phyloP scores from a whole-genome alignment of 768 basidiomycete species.

The Termitomyces sp. region DNA sequence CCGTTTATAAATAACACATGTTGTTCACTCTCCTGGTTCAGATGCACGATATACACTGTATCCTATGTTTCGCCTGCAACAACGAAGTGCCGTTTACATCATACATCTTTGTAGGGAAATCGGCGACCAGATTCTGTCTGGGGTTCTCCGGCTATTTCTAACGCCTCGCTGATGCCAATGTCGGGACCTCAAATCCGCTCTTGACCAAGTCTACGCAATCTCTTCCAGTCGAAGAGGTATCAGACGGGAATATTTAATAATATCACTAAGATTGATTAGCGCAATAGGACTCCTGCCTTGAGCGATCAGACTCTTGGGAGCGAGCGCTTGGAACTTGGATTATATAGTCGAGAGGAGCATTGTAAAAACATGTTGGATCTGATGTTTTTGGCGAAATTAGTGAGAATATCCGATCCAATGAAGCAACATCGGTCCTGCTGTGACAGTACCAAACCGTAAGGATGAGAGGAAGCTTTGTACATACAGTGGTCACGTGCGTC shows the following conservation, averaged over 20 bases:
- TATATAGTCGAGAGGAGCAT: neutral
- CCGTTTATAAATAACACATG: neutral
- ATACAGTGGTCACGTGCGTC: slow-evolving; percentile 9
- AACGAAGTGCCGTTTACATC: neutral
- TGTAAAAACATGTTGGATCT: neutral
- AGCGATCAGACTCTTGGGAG: neutral
- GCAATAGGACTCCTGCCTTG: neutral
- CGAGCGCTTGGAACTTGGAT: too few species aligned
- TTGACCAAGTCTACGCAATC: neutral
- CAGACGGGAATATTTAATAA: neutral
- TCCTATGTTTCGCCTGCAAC: neutral
- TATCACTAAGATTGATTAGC: neutral
- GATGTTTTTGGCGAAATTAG: neutral
- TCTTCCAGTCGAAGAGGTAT: neutral
- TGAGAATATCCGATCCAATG: neutral
- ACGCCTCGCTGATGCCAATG: neutral
- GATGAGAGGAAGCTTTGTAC: neutral
- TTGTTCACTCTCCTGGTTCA: neutral
- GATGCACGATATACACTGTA: slow-evolving; percentile 4
- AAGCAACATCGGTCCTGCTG: neutral
- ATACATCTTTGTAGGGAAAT: neutral
- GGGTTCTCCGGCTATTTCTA: neutral
- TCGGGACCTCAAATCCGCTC: neutral
- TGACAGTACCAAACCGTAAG: too few species aligned
- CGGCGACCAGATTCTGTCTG: neutral